phyloP scores from a whole-genome alignment of 2,329 filamentous ascomycete genomes.

The Leptographium radiaticola region DNA sequence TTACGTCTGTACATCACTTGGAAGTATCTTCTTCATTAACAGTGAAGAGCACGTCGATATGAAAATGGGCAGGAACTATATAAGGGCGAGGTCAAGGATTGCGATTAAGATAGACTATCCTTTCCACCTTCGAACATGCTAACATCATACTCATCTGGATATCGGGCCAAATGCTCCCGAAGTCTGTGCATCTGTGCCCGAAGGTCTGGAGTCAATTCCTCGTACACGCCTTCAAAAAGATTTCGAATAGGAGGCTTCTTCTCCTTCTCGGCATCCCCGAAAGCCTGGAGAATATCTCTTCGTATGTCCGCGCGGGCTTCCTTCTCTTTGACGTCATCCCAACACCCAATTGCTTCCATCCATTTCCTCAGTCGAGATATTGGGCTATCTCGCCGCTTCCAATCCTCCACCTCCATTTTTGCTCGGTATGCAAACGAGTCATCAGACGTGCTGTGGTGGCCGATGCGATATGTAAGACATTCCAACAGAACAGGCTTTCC shows the following conservation, averaged over 20 bases:
- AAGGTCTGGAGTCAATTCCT: conserved; percentile 52
- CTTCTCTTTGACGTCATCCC: conserved; percentile 75
- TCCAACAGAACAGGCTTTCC: conserved; percentile 78
- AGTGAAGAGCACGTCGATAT: no score
- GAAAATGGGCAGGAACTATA: background rate
- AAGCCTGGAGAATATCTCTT: conserved; percentile 63
- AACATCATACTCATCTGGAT: conserved; percentile 82
- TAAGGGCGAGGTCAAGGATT: background rate
- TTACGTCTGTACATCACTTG: no score
- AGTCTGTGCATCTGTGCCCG: conserved; percentile 63
- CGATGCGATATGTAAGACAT: conserved; percentile 96
- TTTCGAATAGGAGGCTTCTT: conserved; percentile 60
- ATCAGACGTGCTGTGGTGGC: conserved; percentile 88
- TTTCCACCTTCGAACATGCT: conserved; percentile 19
- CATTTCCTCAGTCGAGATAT: conserved; percentile 39
- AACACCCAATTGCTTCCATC: conserved; percentile 70
- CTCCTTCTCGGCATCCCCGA: conserved; percentile 68
- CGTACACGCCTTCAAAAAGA: conserved; percentile 85
- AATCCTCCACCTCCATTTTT: conserved; percentile 80
- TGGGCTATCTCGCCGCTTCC: conserved; percentile 43
- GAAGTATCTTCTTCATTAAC: no score
- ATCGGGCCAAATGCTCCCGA: conserved; percentile 64
- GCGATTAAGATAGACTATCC: conserved; percentile 13
- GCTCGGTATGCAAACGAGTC: conserved; percentile 95
- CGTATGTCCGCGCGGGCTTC: conserved; percentile 21